Evolutionary conservation across 108 stramenopile species (phyloP).

Genomic region (Cylindrotheca closterium): DNA sequence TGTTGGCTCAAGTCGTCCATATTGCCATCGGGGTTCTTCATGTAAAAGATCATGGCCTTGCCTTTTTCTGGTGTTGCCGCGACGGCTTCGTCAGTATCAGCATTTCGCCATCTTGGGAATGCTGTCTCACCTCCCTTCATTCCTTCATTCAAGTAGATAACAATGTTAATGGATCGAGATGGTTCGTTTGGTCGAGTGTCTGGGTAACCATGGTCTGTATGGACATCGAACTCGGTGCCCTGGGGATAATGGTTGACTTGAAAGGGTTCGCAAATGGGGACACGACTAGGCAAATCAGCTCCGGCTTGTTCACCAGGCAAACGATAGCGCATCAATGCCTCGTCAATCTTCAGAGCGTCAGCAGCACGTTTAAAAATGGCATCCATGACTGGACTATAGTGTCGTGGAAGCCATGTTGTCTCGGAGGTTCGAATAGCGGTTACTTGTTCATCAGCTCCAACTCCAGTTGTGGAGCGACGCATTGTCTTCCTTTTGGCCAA

Average conservation of each 20-base stretch:
- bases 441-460: slow-evolving; percentile 3
- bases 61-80: slow-evolving; percentile 41
- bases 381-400: slow-evolving; percentile 35
- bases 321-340: slow-evolving; percentile 47
- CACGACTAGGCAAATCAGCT: background rate
- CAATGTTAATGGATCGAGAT: slow-evolving; percentile 52
- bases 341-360: slow-evolving; percentile 44
- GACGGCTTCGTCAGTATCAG: slow-evolving; percentile 30
- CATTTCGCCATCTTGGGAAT: slow-evolving; percentile 48
- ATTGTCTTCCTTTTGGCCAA: slow-evolving; percentile 31
- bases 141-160: slow-evolving; percentile 62
- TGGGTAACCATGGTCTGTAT: slow-evolving; percentile 51
- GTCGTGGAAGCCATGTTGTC: slow-evolving; percentile 46
- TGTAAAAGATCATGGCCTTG: slow-evolving; percentile 65
- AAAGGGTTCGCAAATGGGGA: slow-evolving; percentile 38
- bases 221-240: slow-evolving; percentile 48
- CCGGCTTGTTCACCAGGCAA: slow-evolving; percentile 1
- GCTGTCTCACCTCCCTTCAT: slow-evolving; percentile 52
- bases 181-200: slow-evolving; percentile 25
- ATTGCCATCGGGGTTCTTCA: slow-evolving; percentile 68
- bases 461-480: slow-evolving; percentile 43
- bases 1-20: slow-evolving; percentile 73
- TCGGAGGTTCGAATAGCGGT: slow-evolving; percentile 46
- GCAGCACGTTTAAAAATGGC: slow-evolving; percentile 48
- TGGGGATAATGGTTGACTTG: slow-evolving; percentile 52